Percentiles rank a stretch among this genome's conserved stretches.
These are phyloP conservation scores for Psilocybe azurescens DNA, from an alignment of 768 basidiomycete species.

Conservation along the genomic window DNA sequence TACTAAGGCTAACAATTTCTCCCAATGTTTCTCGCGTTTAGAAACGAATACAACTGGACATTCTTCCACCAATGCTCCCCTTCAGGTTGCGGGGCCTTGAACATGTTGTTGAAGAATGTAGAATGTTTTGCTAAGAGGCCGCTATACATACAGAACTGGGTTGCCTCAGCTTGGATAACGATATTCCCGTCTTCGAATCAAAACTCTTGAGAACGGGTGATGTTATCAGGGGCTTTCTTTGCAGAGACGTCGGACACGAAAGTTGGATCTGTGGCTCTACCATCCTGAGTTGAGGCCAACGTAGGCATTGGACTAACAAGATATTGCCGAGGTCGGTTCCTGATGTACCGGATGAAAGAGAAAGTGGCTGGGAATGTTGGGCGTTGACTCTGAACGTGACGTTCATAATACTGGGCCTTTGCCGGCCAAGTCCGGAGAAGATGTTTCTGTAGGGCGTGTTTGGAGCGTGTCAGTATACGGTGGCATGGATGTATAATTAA, in stretches of 20 bases:
- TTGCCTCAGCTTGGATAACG: constrained; percentile 7
- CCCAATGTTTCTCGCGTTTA: not conserved
- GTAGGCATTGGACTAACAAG: no score
- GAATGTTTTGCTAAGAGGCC: constrained; percentile 11
- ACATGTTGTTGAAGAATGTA: constrained; percentile 9
- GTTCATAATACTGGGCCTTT: no score
- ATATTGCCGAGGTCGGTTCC: no score
- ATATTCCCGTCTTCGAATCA: constrained; percentile 15
- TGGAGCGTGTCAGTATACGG: no score
- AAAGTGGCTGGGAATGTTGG: not conserved
- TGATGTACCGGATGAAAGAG: no score
- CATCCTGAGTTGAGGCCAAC: not conserved
- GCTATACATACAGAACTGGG: constrained; percentile 11
- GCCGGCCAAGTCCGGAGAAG: no score
- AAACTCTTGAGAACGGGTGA: not conserved
- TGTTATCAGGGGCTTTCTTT: not conserved
- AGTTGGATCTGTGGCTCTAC: not conserved
- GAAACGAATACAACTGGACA: not conserved
- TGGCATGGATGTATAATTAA: no score
- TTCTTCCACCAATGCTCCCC: not conserved
- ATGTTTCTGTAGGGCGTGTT: no score
- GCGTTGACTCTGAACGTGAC: no score
- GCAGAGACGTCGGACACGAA: not conserved
- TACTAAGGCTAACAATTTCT: not conserved
- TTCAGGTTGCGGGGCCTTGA: not conserved